Conservation (phyloP, 1,284 basidiomycete species). For the Rhodotorula sp. region DNA sequence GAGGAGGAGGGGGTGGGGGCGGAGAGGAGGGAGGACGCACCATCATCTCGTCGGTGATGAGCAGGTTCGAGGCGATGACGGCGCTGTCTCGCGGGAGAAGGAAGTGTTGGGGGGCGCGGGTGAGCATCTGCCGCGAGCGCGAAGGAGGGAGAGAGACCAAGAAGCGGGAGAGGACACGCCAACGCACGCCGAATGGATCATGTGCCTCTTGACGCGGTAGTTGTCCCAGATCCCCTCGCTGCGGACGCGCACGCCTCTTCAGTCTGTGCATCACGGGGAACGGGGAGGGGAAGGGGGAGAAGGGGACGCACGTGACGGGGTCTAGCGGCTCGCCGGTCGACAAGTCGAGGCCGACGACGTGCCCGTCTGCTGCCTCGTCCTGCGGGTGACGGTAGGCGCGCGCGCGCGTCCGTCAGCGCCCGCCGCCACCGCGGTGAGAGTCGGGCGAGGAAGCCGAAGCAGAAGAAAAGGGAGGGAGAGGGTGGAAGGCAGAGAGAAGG, state of each 20-base stretch:
- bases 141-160: too few species aligned
- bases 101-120: too few species aligned
- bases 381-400: slow-evolving; percentile 48
- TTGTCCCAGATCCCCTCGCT: slow-evolving; percentile 96
- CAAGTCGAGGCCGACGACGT: slow-evolving; percentile 86
- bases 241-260: not conserved
- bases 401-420: too few species aligned
- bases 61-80: slow-evolving; percentile 93
- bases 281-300: too few species aligned
- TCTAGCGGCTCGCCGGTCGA: slow-evolving; percentile 95
- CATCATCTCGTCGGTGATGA: slow-evolving; percentile 54
- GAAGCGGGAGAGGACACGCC: slow-evolving; percentile 36
- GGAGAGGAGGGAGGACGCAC: slow-evolving; percentile 3
- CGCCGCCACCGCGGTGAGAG: too few species aligned
- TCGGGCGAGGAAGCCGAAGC: too few species aligned
- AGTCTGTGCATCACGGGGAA: too few species aligned
- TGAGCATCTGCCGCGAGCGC: too few species aligned
- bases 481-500: too few species aligned
- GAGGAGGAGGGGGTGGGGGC: not conserved
- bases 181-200: slow-evolving; percentile 89
- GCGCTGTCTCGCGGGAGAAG: slow-evolving; percentile 61
- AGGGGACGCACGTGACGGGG: slow-evolving; percentile 65
- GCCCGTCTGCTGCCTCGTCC: slow-evolving; percentile 92
- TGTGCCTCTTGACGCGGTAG: slow-evolving; percentile 96
- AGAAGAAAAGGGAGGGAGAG: not conserved